phyloP scores from a whole-genome alignment of 1,284 basidiomycete species.

The Heterobasidion parviporum region DNA sequence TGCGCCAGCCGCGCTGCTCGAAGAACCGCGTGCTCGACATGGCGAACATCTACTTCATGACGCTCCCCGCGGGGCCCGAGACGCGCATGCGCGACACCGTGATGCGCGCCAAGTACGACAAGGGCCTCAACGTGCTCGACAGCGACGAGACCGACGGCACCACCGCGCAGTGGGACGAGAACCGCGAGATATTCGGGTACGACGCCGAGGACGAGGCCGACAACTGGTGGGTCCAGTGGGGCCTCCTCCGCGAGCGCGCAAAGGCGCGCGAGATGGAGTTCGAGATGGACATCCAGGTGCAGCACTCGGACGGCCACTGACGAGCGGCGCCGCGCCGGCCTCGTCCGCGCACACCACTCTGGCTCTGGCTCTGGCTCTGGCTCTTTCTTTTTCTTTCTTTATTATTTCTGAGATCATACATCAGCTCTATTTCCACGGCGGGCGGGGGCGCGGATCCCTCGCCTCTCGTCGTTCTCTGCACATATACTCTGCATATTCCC shows the following conservation, averaged over 20 bases:
- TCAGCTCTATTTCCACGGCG: no score
- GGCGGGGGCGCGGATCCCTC: no score
- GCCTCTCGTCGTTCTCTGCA: no score
- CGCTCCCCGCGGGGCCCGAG: conserved; percentile 28
- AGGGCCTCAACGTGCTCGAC: conserved; percentile 27
- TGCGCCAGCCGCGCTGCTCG: conserved; percentile 34
- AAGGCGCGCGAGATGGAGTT: conserved; percentile 2
- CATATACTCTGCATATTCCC: no score
- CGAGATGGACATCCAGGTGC: not conserved
- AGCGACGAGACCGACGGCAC: conserved; percentile 17
- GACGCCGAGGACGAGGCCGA: conserved; percentile 29
- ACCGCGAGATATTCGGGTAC: conserved; percentile 22
- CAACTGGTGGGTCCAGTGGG: conserved; percentile 29
- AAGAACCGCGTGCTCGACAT: conserved; percentile 27
- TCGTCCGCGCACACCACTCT: no score
- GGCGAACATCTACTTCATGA: conserved; percentile 29
- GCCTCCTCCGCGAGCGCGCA: conserved; percentile 22
- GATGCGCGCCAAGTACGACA: conserved; percentile 30
- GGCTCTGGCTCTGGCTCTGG: not conserved
- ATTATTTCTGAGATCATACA: not conserved
- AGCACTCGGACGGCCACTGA: not conserved
- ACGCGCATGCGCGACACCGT: conserved; percentile 33
- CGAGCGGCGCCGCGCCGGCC: not conserved
- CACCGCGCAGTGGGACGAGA: conserved; percentile 20
- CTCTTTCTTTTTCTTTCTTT: not conserved